A percentile compares a stretch with the other conserved stretches of the same genome.
Evolutionary conservation across 2,329 filamentous ascomycete genomes (phyloP).

Genomic region (Colletotrichum karsti): DNA sequence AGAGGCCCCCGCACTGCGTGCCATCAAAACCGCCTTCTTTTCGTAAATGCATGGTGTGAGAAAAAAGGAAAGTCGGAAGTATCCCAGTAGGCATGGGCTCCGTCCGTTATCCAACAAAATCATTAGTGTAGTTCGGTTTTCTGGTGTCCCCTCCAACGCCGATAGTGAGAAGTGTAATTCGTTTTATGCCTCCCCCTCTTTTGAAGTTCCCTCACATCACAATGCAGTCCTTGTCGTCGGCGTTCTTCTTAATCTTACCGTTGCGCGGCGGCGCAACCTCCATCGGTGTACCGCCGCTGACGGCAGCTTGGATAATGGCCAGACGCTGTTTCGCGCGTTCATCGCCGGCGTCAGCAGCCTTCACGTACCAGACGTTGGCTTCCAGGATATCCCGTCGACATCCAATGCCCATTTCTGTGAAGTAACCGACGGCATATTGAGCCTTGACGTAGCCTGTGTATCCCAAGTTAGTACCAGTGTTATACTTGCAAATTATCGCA

Average conservation of each 20-base stretch:
- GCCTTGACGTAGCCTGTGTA: slow-evolving; percentile 72
- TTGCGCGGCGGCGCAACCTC: slow-evolving; percentile 61
- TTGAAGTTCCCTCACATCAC: slow-evolving; percentile 59
- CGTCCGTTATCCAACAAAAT: slow-evolving; percentile 22
- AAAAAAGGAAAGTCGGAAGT: background rate
- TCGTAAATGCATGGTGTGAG: slow-evolving; percentile 14
- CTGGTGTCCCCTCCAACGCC: slow-evolving; percentile 19
- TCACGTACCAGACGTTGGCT: slow-evolving; percentile 98
- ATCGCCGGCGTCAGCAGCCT: slow-evolving; percentile 91
- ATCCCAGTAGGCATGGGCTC: slow-evolving; percentile 1
- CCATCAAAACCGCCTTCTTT: slow-evolving; percentile 2
- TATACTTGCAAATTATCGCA: background rate
- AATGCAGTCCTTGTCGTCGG: slow-evolving; percentile 64
- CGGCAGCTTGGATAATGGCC: slow-evolving; percentile 85
- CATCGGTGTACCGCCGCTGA: slow-evolving; percentile 67
- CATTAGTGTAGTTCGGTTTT: slow-evolving; percentile 28
- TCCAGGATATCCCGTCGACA: slow-evolving; percentile 94
- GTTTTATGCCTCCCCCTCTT: background rate
- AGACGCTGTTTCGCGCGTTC: slow-evolving; percentile 88
- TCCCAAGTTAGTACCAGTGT: slow-evolving; percentile 23
- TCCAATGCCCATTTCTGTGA: slow-evolving; percentile 98
- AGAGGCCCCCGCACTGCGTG: background rate
- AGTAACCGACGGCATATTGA: slow-evolving; percentile 96
- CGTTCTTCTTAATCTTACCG: slow-evolving; percentile 59
- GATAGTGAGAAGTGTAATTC: background rate